A percentile compares a stretch with the other conserved stretches of the same genome.
Evolutionary conservation across 2,329 filamentous ascomycete genomes (phyloP).

Genomic region (Penicillium sp.): DNA sequence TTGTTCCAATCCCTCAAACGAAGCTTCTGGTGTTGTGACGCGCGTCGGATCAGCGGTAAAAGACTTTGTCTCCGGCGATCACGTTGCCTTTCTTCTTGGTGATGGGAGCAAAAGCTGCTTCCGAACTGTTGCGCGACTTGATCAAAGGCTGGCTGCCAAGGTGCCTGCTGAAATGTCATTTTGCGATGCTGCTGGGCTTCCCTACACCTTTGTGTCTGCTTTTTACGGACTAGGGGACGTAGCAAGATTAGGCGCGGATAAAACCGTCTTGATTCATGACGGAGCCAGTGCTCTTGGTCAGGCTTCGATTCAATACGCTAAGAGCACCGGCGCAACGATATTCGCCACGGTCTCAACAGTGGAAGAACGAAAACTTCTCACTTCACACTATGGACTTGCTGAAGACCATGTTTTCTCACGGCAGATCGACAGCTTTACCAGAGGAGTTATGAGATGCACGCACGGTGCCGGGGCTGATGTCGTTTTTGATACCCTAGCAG

Average conservation of each 20-base stretch:
- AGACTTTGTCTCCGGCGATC: slow-evolving; percentile 8
- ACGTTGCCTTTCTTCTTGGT: slow-evolving; percentile 10
- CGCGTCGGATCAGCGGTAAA: slow-evolving; percentile 9
- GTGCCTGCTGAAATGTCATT: slow-evolving; percentile 11
- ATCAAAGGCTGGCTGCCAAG: slow-evolving; percentile 4
- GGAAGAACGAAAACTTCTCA: slow-evolving; percentile 11
- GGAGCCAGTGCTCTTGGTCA: slow-evolving; percentile 20
- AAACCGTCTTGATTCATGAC: slow-evolving; percentile 24
- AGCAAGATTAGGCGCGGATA: slow-evolving; percentile 3
- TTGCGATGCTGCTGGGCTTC: slow-evolving; percentile 13
- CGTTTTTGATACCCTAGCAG: slow-evolving; percentile 19
- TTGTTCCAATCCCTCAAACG: slow-evolving; percentile 1
- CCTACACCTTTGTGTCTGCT: slow-evolving; percentile 10
- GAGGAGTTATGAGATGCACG: slow-evolving; percentile 18
- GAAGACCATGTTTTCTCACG: slow-evolving; percentile 16
- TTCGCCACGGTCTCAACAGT: slow-evolving; percentile 18
- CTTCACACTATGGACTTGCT: slow-evolving; percentile 12
- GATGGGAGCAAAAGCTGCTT: not conserved
- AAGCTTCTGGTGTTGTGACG: slow-evolving; percentile 18
- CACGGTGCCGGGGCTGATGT: slow-evolving; percentile 19
- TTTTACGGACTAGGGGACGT: slow-evolving; percentile 14
- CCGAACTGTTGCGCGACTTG: slow-evolving; percentile 10
- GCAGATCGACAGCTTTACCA: slow-evolving; percentile 13
- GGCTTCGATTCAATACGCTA: slow-evolving; percentile 28
- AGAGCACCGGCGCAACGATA: slow-evolving; percentile 10